Evolutionary conservation across 1,284 basidiomycete species (phyloP).

Genomic region (Inonotus obliquus): DNA sequence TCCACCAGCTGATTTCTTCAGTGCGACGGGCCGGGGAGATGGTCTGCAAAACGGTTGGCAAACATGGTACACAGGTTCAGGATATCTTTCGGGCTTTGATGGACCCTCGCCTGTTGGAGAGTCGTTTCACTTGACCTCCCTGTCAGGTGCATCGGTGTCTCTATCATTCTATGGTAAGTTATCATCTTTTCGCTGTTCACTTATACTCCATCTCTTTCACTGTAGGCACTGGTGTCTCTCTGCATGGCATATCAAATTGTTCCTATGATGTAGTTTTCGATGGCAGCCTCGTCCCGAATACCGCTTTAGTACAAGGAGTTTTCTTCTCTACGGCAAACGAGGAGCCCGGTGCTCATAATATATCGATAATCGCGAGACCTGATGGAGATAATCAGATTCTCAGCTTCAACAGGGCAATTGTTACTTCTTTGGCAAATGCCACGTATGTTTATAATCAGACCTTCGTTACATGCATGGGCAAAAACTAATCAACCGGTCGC

Average conservation of each 20-base stretch:
- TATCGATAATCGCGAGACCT: slow-evolving; percentile 23
- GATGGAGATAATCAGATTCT: slow-evolving; percentile 18
- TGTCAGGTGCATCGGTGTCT: slow-evolving; percentile 24
- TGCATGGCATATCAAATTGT: slow-evolving; percentile 27
- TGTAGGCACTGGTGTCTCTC: slow-evolving; percentile 28
- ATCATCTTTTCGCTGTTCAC: neutral
- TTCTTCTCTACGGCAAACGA: slow-evolving; percentile 20
- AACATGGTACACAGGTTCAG: slow-evolving; percentile 26
- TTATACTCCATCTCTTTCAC: neutral
- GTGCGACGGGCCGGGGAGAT: slow-evolving; percentile 19
- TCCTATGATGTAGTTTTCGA: slow-evolving; percentile 30
- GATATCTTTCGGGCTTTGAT: slow-evolving; percentile 18
- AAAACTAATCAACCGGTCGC: neutral
- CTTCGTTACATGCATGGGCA: neutral
- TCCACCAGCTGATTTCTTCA: slow-evolving; percentile 5
- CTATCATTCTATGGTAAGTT: slow-evolving; percentile 27
- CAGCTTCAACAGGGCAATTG: slow-evolving; percentile 22
- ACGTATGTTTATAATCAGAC: slow-evolving; percentile 15
- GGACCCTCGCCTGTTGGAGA: slow-evolving; percentile 22
- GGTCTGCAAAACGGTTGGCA: slow-evolving; percentile 25
- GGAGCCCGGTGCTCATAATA: slow-evolving; percentile 18
- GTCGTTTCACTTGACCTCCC: slow-evolving; percentile 25
- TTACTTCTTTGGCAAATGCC: slow-evolving; percentile 19
- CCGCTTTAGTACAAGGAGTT: slow-evolving; percentile 9
- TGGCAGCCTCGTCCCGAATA: slow-evolving; percentile 15